Evolutionary conservation across 169 alveolate species (phyloP).

Genomic region (Neospora caninum): DNA sequence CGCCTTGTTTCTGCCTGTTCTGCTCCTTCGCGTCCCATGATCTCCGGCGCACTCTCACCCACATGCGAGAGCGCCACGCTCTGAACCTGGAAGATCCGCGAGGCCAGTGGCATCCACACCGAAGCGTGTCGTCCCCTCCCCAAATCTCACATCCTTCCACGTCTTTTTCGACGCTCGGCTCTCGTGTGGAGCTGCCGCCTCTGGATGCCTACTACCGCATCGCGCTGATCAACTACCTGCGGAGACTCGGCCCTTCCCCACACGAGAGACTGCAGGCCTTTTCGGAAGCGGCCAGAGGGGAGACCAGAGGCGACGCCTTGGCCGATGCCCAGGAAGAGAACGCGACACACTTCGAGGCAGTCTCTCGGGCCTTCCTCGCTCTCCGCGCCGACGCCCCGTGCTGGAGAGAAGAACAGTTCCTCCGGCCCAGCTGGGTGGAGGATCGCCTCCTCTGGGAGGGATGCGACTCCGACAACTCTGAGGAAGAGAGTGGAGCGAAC

Average conservation of each 20-base stretch:
- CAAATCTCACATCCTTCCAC: not conserved
- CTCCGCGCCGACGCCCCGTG: not conserved
- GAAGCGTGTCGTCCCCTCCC: not conserved
- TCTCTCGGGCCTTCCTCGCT: not conserved
- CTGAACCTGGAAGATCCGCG: not conserved
- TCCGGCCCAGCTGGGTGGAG: not conserved
- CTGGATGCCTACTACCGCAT: constrained; percentile 40
- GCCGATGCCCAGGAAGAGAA: not conserved
- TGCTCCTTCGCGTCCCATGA: not conserved
- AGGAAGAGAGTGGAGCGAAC: not conserved
- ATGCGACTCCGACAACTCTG: not conserved
- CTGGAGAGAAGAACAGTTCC: constrained; percentile 5
- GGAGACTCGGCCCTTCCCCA: not conserved
- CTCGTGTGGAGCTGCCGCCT: constrained; percentile 6
- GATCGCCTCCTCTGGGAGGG: constrained; percentile 42
- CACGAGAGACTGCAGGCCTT: constrained; percentile 29
- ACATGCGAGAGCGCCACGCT: not conserved
- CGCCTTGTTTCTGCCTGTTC: not conserved
- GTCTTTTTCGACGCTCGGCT: not conserved
- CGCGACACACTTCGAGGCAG: not conserved
- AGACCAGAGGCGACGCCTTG: not conserved
- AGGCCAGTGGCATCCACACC: constrained; percentile 1
- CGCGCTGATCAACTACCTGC: constrained; percentile 41
- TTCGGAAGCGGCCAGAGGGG: not conserved
- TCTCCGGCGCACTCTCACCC: not conserved